phyloP scores from a whole-genome alignment of 805 yeast genomes.

The Sugiyamaella chiloensis region DNA sequence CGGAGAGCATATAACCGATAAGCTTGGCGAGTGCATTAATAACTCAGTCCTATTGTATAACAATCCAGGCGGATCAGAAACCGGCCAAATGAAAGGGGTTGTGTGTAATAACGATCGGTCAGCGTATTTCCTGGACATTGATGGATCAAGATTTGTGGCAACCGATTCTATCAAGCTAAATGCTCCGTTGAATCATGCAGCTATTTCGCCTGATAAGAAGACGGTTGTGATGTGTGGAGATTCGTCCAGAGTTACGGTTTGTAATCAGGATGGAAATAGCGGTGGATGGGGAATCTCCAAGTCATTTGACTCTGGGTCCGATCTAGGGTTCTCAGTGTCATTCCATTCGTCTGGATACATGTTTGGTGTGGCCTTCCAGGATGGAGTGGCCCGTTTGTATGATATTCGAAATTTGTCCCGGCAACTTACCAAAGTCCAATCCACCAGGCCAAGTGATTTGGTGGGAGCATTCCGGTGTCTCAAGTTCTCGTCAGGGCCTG shows the following conservation, averaged over 20 bases:
- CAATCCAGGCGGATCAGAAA: slow-evolving; percentile 32
- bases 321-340: slow-evolving; percentile 78
- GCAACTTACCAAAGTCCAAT: slow-evolving; percentile 38
- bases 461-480: slow-evolving; percentile 67
- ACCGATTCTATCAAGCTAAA: slow-evolving; percentile 48
- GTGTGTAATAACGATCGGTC: slow-evolving; percentile 83
- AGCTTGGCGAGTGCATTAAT: slow-evolving; percentile 78
- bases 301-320: slow-evolving; percentile 57
- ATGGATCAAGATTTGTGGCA: slow-evolving; percentile 45
- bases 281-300: slow-evolving; percentile 35
- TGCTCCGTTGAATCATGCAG: slow-evolving; percentile 72
- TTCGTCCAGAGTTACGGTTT: slow-evolving; percentile 58
- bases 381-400: slow-evolving; percentile 73
- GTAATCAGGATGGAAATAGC: slow-evolving; percentile 21
- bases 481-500: slow-evolving; percentile 62
- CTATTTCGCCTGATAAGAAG: slow-evolving; percentile 59
- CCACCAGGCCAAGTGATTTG: slow-evolving; percentile 40
- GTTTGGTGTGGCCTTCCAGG: slow-evolving; percentile 81
- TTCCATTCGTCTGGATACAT: slow-evolving; percentile 71
- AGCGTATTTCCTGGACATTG: slow-evolving; percentile 61
- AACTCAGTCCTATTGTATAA: slow-evolving; percentile 55
- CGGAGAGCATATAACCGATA: slow-evolving; percentile 47
- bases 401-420: slow-evolving; percentile 60
- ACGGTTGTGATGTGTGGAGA: slow-evolving; percentile 74
- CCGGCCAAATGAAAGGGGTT: slow-evolving; percentile 45